Base-by-base conservation (phyloP, 2,329 filamentous ascomycete species). In the Byssoonygena ceratinophila region DNA sequence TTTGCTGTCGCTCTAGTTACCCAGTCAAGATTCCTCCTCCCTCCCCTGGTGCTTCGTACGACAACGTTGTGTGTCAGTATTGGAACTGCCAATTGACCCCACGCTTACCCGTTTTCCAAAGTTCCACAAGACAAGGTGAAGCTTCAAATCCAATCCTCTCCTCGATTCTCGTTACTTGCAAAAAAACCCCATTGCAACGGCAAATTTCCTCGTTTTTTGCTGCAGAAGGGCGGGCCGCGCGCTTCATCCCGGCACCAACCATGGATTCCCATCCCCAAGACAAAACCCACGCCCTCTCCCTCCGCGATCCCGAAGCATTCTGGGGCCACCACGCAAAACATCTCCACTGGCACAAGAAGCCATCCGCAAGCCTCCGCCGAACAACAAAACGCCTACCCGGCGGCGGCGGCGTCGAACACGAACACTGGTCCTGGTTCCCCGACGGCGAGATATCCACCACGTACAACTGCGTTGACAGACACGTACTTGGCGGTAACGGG, bases 401-500 rank as follows among this genome's bases (percentile, higher is more conserved):
- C 45, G 82, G 82, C 50, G 64, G 60, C 45, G 82, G 82, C 52
- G 69, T 74, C n/a, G 72, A 74, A 14, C 83, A 94, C 64, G 76
- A 81, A 39, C 82, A 85, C 63, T 96, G 90, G 89, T 79, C 81
- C 57, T 97, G 91, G 91, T 96, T 94, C 60, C 80, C 86, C 0
- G 87, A 82, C 57, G 91, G 90, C 57, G 82, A 92, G 71, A 86
- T 97, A 60, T 92, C 85, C 36, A 95, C 88, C 0, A 88, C 85
- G 59, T 94, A 88, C 74, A 97, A 96, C 66, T 94, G 88, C 65
- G 74, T 96, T 12, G 89, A 95, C 68, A 78, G 90, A 12, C 90
- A 96, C 69, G 88, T 96, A n/a, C 71, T 79, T 32, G 80, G 79
- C 4, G 87, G 90, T n/a, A 75, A 83, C 58, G 89, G 89, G 12